Evolutionary conservation across 306 rosid species (phyloP).

Genomic region (Nissolia schottii): DNA sequence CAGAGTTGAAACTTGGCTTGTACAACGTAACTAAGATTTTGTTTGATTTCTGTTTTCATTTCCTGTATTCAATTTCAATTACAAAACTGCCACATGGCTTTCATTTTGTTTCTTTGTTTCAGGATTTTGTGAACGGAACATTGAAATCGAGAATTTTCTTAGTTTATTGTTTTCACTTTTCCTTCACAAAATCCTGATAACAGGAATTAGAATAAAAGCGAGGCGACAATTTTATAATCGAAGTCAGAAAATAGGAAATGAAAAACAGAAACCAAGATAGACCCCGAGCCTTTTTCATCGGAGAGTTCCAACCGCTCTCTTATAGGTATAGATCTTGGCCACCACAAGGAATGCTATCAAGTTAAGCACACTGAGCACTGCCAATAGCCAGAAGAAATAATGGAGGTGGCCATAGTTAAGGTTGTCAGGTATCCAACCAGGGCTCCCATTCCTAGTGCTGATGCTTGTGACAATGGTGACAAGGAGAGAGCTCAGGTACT

Average conservation of each 20-base stretch:
- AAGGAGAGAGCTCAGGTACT: slow-evolving; percentile 76
- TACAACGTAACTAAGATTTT: neutral
- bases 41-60: too few relatives aligned
- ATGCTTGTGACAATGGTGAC: slow-evolving; percentile 61
- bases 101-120: too few relatives aligned
- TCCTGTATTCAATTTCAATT: too few relatives aligned
- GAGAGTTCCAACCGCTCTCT: slow-evolving; percentile 45
- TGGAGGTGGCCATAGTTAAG: slow-evolving; percentile 74
- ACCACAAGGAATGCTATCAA: slow-evolving; percentile 46
- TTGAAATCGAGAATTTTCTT: too few relatives aligned
- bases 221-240: too few relatives aligned
- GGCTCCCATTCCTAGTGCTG: slow-evolving; percentile 51
- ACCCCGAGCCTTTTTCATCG: slow-evolving; percentile 22
- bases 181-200: too few relatives aligned
- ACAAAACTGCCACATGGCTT: too few relatives aligned
- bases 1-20: neutral
- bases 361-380: slow-evolving; percentile 60
- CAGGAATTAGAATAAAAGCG: too few relatives aligned
- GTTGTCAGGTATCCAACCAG: slow-evolving; percentile 87
- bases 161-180: too few relatives aligned
- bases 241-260: too few relatives aligned
- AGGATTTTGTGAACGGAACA: too few relatives aligned
- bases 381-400: slow-evolving; percentile 75
- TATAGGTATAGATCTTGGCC: slow-evolving; percentile 58
- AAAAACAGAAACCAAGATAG: too few relatives aligned